Conservation (phyloP, 352 stramenopile species). For the Phytophthora niederhauseri region DNA sequence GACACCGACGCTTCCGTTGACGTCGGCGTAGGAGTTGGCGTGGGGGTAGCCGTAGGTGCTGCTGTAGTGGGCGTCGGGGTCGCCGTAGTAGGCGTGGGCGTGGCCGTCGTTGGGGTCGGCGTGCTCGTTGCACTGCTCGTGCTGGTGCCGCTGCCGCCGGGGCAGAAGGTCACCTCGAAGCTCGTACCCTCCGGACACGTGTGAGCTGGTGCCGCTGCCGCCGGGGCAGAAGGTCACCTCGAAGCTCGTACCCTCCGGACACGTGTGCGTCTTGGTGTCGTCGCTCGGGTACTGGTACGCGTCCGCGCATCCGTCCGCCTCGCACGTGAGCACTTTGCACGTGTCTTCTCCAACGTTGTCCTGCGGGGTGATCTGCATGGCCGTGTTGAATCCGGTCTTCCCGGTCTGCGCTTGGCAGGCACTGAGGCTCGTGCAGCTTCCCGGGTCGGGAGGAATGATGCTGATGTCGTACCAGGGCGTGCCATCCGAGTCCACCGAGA, state of each 20-base stretch:
- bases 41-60: slow-evolving; percentile 25
- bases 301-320: slow-evolving; percentile 57
- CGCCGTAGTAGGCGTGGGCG: slow-evolving; percentile 24
- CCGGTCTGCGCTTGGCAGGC: slow-evolving; percentile 55
- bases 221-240: slow-evolving; percentile 73
- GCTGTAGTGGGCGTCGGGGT: slow-evolving; percentile 30
- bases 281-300: slow-evolving; percentile 68
- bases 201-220: slow-evolving; percentile 42
- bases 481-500: slow-evolving; percentile 47
- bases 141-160: slow-evolving; percentile 44
- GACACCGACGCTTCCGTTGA: slow-evolving; percentile 34
- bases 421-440: slow-evolving; percentile 47
- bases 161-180: slow-evolving; percentile 78
- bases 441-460: slow-evolving; percentile 53
- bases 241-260: slow-evolving; percentile 56
- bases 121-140: slow-evolving; percentile 31
- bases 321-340: slow-evolving; percentile 53
- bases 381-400: slow-evolving; percentile 65
- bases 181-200: slow-evolving; percentile 55
- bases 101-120: slow-evolving; percentile 27
- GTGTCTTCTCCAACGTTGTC: slow-evolving; percentile 46
- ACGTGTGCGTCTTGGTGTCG: slow-evolving; percentile 67
- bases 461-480: slow-evolving; percentile 66
- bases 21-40: slow-evolving; percentile 29
- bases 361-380: slow-evolving; percentile 57